Evolutionary conservation across 2,329 filamentous ascomycete genomes (phyloP).

Genomic region (Ophiosphaerella herpotricha): DNA sequence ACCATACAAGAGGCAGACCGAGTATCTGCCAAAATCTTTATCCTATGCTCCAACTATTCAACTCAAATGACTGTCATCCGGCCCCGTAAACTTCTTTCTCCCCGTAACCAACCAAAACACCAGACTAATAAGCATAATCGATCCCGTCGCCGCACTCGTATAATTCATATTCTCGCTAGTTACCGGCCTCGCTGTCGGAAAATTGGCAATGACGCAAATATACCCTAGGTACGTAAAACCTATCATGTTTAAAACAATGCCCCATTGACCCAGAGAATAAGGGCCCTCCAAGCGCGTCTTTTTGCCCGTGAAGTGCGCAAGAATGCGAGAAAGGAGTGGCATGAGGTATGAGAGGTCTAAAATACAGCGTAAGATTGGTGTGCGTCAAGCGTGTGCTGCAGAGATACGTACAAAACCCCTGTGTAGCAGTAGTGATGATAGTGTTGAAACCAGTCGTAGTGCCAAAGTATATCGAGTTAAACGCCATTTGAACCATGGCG

Average conservation of each 20-base stretch:
- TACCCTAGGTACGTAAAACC: slow-evolving; percentile 60
- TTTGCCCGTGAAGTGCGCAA: slow-evolving; percentile 52
- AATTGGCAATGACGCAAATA: slow-evolving; percentile 61
- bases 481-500: slow-evolving; percentile 55
- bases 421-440: slow-evolving; percentile 61
- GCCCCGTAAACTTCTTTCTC: slow-evolving; percentile 56
- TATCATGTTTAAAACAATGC: slow-evolving; percentile 53
- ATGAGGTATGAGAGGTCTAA: slow-evolving; percentile 62
- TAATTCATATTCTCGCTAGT: slow-evolving; percentile 63
- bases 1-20: no score
- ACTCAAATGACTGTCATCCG: slow-evolving; percentile 35
- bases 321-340: slow-evolving; percentile 57
- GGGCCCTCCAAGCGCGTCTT: slow-evolving; percentile 51
- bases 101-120: slow-evolving; percentile 60
- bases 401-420: slow-evolving; percentile 57
- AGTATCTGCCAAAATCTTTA: no score
- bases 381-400: no score
- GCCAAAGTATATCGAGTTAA: slow-evolving; percentile 61
- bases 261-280: slow-evolving; percentile 53
- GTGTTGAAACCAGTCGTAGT: slow-evolving; percentile 61
- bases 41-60: no score
- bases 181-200: slow-evolving; percentile 58
- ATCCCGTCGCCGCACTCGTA: slow-evolving; percentile 60
- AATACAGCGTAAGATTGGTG: no score
- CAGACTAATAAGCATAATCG: slow-evolving; percentile 57